A percentile compares a stretch with the other conserved stretches of the same genome.
These are phyloP conservation scores for Plasmodium fragile DNA, from an alignment of 169 alveolate species.

Conservation along the genomic window DNA sequence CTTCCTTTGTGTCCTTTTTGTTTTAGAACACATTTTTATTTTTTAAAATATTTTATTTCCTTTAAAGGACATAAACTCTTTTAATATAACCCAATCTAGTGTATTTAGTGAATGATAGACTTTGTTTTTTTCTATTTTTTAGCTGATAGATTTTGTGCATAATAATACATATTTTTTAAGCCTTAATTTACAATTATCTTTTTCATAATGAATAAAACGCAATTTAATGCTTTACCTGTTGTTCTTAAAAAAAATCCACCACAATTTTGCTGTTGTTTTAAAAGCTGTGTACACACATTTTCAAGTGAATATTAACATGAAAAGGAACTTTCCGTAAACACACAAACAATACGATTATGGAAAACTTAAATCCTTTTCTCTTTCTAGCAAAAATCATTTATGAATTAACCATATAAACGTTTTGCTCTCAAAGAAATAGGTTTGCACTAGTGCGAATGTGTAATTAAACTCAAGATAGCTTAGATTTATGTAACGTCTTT, in stretches of 20 bases:
- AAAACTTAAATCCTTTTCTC: neutral
- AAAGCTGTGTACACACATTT: neutral
- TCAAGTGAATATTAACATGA: neutral
- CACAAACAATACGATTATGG: neutral
- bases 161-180: neutral
- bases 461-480: neutral
- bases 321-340: neutral
- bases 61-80: neutral
- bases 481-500: neutral
- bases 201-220: neutral
- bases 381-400: neutral
- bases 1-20: neutral
- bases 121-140: neutral
- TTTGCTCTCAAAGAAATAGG: neutral
- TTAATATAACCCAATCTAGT: neutral
- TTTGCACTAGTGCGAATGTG: neutral
- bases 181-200: neutral
- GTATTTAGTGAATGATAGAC: neutral
- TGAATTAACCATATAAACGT: neutral
- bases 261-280: neutral
- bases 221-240: neutral
- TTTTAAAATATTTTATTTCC: neutral
- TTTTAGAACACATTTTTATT: neutral
- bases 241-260: neutral
- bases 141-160: neutral